Conservation (phyloP, 2,329 filamentous ascomycete genomes). For the Fusarium sp. region DNA sequence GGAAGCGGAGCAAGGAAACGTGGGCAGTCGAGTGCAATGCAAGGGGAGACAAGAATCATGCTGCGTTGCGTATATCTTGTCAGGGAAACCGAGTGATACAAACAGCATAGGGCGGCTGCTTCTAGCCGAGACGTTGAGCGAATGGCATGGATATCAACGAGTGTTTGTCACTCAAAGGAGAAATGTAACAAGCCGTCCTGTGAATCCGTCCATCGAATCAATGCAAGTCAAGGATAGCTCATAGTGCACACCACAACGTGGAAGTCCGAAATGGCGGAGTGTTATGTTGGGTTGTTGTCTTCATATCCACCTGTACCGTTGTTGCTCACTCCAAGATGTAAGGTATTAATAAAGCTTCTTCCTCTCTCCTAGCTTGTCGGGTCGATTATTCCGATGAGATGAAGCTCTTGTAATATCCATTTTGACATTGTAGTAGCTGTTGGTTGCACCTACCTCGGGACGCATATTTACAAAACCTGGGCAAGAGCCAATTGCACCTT, state of each 20-base stretch:
- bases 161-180: slow-evolving; percentile 25
- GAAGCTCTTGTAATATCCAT: neutral
- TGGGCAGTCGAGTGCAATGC: slow-evolving; percentile 20
- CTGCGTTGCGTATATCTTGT: slow-evolving; percentile 16
- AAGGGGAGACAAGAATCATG: slow-evolving; percentile 10
- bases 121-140: slow-evolving; percentile 28
- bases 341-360: neutral
- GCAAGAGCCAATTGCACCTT: slow-evolving; percentile 7
- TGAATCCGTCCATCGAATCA: slow-evolving; percentile 16
- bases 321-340: neutral
- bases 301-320: neutral
- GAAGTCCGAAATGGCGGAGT: neutral
- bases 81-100: slow-evolving; percentile 34
- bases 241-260: slow-evolving; percentile 14
- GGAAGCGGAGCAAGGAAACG: slow-evolving; percentile 25
- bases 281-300: neutral
- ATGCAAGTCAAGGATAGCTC: neutral
- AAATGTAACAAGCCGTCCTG: slow-evolving; percentile 38
- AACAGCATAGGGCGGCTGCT: slow-evolving; percentile 31
- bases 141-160: slow-evolving; percentile 24
- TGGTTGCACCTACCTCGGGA: slow-evolving; percentile 4
- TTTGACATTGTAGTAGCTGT: neutral
- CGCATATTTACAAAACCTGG: neutral
- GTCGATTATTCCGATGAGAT: neutral
- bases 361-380: neutral